Base-by-base conservation (phyloP, 208 protist genomes). In the Naegleria fowleri region DNA sequence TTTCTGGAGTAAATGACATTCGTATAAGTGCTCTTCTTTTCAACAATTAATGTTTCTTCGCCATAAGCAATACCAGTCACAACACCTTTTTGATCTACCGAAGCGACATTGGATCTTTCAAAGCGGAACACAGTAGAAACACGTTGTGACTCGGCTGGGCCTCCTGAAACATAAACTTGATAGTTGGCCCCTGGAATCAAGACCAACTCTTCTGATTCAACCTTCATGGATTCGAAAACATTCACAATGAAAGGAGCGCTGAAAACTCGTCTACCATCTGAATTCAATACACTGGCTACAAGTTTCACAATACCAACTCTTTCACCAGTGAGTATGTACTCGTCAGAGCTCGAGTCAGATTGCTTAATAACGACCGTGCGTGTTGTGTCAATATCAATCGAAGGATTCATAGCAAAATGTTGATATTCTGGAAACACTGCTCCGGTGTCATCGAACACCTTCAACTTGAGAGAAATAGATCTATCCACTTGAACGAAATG, bases 41-140 rank as follows among this genome's bases (percentile, higher is more conserved):
- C 67, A 33, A 79, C 25, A 29, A 79, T 13, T 36, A 79, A 33
- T 36, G 25, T 36, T 36, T 36, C 25, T 79, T 79, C 67, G n/a
- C 67, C 67, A 79, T 79, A 79, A 36, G 67, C n/a, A 79, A 36
- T 33, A 79, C 67, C 83, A 48, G 83, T 86, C 15, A 86, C 83
- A 3, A 86, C 11, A 43, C 83, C 83, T 48, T 16, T 48, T 48
- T 40, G 36, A 33, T 86, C 83, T 29, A 86, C 83, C 7, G 83
- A 43, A n/a, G 83, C 83, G 0, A 86, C 16, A 22, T 40, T 16
- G 15, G 7, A 22, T 25, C 48, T 29, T 36, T 79, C 67, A 48
- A 86, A 43, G 5, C 7, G 7, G n/a, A 48, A 86, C 7, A 86
- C 25, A 29, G 83, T 86, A 25, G 29, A 13, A 38, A 40, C 25